Conservation (phyloP, 805 yeast genomes). For the Candida khao-thaluensis region DNA sequence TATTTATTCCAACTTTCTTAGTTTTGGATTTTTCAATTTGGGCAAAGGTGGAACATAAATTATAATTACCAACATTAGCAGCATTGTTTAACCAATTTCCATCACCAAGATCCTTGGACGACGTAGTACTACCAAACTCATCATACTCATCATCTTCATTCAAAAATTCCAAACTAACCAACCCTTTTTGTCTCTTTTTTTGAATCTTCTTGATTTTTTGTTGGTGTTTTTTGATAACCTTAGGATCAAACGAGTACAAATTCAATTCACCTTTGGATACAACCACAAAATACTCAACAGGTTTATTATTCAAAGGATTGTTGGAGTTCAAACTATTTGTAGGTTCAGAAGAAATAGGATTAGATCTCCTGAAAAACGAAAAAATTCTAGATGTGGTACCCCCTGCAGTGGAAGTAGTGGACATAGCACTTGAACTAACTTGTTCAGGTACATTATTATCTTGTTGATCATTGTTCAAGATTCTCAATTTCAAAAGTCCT, state of each 20-base stretch:
- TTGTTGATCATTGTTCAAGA: constrained; percentile 36
- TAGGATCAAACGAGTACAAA: constrained; percentile 54
- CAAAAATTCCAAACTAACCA: constrained; percentile 10
- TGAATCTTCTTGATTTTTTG: constrained; percentile 25
- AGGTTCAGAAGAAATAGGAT: constrained; percentile 6
- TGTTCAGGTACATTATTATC: constrained; percentile 23
- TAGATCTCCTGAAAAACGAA: constrained; percentile 25
- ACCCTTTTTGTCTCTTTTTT: constrained; percentile 18
- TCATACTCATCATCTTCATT: constrained; percentile 17
- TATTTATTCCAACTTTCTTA: constrained; percentile 13
- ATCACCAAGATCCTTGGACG: constrained; percentile 43
- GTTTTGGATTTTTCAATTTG: constrained; percentile 27
- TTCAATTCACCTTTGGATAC: constrained; percentile 66
- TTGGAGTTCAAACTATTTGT: constrained; percentile 5
- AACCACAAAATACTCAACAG: constrained; percentile 56
- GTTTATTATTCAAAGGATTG: constrained; percentile 25
- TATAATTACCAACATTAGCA: constrained; percentile 51
- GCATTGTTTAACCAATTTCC: constrained; percentile 73
- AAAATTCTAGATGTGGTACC: constrained; percentile 23
- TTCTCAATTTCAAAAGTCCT: constrained; percentile 53
- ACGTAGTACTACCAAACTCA: constrained; percentile 15
- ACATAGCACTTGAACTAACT: constrained; percentile 12
- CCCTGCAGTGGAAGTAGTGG: constrained; percentile 17
- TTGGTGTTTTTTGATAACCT: constrained; percentile 40
- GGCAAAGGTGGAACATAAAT: constrained; percentile 53